Evolutionary conservation across 176 grass and related monocot species (phyloP).

Genomic region (Oryza brachyantha): DNA sequence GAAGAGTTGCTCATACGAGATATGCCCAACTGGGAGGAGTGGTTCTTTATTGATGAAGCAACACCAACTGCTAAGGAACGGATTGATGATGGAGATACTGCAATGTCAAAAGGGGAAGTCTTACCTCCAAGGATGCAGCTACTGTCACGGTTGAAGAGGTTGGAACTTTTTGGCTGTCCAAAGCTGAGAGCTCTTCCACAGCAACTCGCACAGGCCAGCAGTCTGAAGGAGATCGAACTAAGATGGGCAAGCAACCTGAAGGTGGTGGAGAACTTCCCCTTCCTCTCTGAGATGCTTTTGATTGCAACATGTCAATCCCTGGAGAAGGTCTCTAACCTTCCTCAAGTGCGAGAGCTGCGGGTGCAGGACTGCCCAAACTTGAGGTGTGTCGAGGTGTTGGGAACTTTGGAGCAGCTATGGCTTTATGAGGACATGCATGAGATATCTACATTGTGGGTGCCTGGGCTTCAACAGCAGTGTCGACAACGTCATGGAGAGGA

Average conservation of each 20-base stretch:
- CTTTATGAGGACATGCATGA: neutral
- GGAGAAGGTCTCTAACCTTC: slow-evolving; percentile 31
- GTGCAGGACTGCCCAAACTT: neutral
- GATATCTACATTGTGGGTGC: neutral
- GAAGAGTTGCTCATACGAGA: neutral
- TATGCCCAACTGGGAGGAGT: slow-evolving; percentile 48
- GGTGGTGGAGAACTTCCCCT: slow-evolving; percentile 18
- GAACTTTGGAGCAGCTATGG: neutral
- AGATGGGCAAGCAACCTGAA: neutral
- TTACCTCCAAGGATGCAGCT: neutral
- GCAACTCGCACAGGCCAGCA: neutral
- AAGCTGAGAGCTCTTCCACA: slow-evolving; percentile 28
- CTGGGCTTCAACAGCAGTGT: neutral
- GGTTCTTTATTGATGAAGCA: neutral
- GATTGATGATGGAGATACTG: no score
- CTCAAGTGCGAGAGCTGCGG: neutral
- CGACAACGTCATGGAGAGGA: neutral
- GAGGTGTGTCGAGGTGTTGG: slow-evolving; percentile 12
- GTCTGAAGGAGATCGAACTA: neutral
- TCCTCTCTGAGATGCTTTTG: neutral
- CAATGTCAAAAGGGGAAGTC: no score
- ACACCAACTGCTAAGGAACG: no score
- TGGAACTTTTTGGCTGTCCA: neutral
- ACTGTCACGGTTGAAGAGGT: neutral
- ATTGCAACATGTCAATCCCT: neutral